Evolutionary conservation across 1,139 yeast genomes (phyloP).

Genomic region (Taphrina pruni): DNA sequence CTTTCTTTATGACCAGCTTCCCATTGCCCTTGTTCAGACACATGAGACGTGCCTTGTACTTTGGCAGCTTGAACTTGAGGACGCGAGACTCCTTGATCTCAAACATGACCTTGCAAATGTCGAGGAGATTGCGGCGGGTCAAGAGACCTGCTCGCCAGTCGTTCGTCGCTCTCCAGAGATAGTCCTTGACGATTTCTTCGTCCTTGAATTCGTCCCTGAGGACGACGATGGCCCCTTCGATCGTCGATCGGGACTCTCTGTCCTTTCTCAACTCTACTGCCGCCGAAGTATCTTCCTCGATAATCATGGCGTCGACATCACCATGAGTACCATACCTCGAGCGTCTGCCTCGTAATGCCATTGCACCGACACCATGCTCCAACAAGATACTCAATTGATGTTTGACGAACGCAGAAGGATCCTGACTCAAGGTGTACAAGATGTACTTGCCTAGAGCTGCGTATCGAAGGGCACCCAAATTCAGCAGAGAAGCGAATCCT

Average conservation of each 20-base stretch:
- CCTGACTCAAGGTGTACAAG: conserved; percentile 64
- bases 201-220: conserved; percentile 68
- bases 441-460: conserved; percentile 65
- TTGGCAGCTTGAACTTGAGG: conserved; percentile 70
- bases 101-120: conserved; percentile 68
- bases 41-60: conserved; percentile 57
- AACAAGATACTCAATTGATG: conserved; percentile 60
- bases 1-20: conserved; percentile 51
- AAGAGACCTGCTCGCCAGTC: conserved; percentile 57
- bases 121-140: conserved; percentile 69
- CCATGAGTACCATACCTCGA: conserved; percentile 41
- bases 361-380: conserved; percentile 62
- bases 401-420: conserved; percentile 62
- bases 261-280: conserved; percentile 55
- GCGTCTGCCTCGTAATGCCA: conserved; percentile 68
- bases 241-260: conserved; percentile 56
- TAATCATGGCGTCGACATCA: conserved; percentile 52
- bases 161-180: conserved; percentile 75
- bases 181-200: conserved; percentile 65
- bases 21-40: conserved; percentile 56
- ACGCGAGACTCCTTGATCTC: conserved; percentile 66
- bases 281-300: conserved; percentile 54
- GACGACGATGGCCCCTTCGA: conserved; percentile 69
- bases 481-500: conserved; percentile 72
- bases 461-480: conserved; percentile 79